Evolutionary conservation across 331 rosid species (phyloP), one percentile per base, ranked within the genome.

Genomic region (Quercus phellos): DNA sequence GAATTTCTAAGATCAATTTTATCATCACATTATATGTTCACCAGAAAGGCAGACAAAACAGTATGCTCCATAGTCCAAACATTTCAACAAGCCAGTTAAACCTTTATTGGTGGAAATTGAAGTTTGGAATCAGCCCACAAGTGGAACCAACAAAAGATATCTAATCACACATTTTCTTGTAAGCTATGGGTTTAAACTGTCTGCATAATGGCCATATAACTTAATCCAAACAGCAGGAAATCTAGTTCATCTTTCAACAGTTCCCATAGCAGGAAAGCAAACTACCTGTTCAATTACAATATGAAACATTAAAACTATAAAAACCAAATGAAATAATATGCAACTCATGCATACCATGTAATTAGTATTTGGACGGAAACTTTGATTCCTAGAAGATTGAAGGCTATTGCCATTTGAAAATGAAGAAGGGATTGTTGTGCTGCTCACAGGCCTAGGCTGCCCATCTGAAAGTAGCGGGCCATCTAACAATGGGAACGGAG

Each of bases 321-420:
- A 30, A 1, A 29, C 6, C 46, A 14, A 30, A 2, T 6, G 14
- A 29, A 63, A 19, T 11, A 3, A 16, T 13, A 24, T 43, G 35
- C 6, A 7, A 19, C 9, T 9, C 5, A 59, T 53, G 55, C 85
- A 60, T 89, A 94, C 98, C 90, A 90, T 91, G 83, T 63, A 94
- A 53, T 92, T 93, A 26, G 95, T 82, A 80, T 85, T 89, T 0
- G 98, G 97, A 18, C 91, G 97, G 73, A 38, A 91, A 50, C 80
- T 85, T 67, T 89, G 96, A 87, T 87, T 94, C 90, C 99, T 89
- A 5, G 90, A 84, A 6, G 93, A 87, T 3, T 79, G 72, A 59
- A 74, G 13, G 18, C 81, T 86, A 79, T 82, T 86, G 42, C 96
- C 96, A 74, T 86, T 80, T 2, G 94, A 60, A 73, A 86, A 76